Conservation (phyloP, 805 yeast genomes). For the Ogataea nonfermentans region DNA sequence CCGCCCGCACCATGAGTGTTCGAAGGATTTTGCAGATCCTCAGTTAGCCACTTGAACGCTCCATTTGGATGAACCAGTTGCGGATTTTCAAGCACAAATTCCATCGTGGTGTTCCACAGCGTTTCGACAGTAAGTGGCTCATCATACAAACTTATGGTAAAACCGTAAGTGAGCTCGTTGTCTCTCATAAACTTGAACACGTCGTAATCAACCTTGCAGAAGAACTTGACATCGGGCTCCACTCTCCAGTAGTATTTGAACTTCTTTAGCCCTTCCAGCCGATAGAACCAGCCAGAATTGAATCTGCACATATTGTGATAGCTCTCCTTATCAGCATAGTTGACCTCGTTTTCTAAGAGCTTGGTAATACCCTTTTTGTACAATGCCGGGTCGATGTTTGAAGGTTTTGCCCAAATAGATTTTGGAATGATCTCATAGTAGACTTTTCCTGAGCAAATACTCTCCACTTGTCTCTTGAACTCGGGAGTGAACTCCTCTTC, state of each 20-base stretch:
- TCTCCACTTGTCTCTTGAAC: slow-evolving; percentile 49
- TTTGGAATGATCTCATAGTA: slow-evolving; percentile 33
- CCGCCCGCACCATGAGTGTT: slow-evolving; percentile 43
- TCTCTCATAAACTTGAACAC: slow-evolving; percentile 79
- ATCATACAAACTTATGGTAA: slow-evolving; percentile 72
- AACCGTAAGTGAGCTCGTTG: slow-evolving; percentile 69
- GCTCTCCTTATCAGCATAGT: slow-evolving; percentile 72
- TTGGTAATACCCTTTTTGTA: slow-evolving; percentile 22
- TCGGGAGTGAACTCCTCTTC: slow-evolving; percentile 60
- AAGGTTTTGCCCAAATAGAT: slow-evolving; percentile 62
- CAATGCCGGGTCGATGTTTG: slow-evolving; percentile 44
- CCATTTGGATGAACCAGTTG: slow-evolving; percentile 57
- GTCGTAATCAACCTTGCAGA: slow-evolving; percentile 78
- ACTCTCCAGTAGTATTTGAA: slow-evolving; percentile 94
- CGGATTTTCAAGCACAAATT: slow-evolving; percentile 60
- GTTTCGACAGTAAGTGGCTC: slow-evolving; percentile 63
- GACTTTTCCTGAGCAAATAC: slow-evolving; percentile 33
- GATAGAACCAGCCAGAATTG: slow-evolving; percentile 81
- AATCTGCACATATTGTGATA: slow-evolving; percentile 91
- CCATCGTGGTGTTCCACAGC: slow-evolving; percentile 70
- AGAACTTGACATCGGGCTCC: slow-evolving; percentile 75
- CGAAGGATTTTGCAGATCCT: slow-evolving; percentile 60
- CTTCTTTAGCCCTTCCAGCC: slow-evolving; percentile 60
- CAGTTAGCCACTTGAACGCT: slow-evolving; percentile 67
- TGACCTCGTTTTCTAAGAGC: slow-evolving; percentile 45